Base-by-base conservation (phyloP, 1,284 basidiomycete species). In the Fereydounia khargensis region DNA sequence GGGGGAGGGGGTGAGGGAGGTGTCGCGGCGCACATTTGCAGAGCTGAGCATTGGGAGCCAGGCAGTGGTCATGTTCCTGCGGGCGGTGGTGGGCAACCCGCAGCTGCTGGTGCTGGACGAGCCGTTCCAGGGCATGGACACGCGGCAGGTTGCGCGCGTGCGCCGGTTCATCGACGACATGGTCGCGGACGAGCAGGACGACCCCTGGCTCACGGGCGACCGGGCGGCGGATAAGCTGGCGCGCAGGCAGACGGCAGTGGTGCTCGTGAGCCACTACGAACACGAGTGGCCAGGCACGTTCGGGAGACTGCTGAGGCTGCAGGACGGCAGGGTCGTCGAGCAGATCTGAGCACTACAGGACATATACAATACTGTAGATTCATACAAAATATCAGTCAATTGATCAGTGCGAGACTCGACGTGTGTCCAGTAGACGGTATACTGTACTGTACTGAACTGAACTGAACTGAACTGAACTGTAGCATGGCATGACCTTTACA, bases 71-170 rank as follows among this genome's bases (percentile, higher is more conserved):
- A 54, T 74, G 10, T 61, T 75, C 23, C 42, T 74, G 13, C 52
- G 73, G 2, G 64, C 70, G 2, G 27, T 73, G 16, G 68, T 75
- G 14, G 58, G 58, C 8, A 42, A 57, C 9, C 73, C 73, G 1
- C 13, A 30, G 9, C 34, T 75, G 6, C 41, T 75, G 7, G 62
- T 75, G 7, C 52, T 75, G 4, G 73, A 75, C 45, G 73, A 75
- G 38, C 68, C 73, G 20, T 75, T 75, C 42, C 72, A 74, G 22
- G 70, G 70, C 6, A 72, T 73, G 73, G 61, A 66, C 34, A 32
- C 44, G 9, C 19, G 35, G 16, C 70, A 74, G 40, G 52, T 64
- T 0, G 47, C 56, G 23, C 43, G 57, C 6, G 49, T 52, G 7
- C 50, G 68, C 3, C 39, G 34, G 1, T 74, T 50, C 20, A 31